Evolutionary conservation across 257 asterid genomes (phyloP).

Genomic region (Ocimum tenuiflorum): DNA sequence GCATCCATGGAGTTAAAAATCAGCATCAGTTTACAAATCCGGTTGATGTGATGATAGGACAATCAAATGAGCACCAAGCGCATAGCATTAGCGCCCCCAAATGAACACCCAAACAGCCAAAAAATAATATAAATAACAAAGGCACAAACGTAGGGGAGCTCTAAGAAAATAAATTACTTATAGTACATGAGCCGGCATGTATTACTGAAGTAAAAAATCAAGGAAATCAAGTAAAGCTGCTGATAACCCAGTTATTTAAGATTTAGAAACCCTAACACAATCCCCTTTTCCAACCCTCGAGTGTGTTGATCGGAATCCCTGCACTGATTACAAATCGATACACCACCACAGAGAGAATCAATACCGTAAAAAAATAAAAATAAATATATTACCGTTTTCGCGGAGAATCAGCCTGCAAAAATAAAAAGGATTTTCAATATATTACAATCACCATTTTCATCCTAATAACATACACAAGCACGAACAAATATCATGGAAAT

Average conservation of each 20-base stretch:
- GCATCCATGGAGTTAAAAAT: no score
- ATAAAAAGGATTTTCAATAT: not conserved
- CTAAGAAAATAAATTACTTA: no score
- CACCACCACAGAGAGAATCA: not conserved
- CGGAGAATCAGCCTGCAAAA: slow-evolving; percentile 83
- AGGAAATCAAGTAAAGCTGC: not conserved
- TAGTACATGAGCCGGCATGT: no score
- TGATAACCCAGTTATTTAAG: not conserved
- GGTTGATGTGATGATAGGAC: no score
- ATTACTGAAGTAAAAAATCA: no score
- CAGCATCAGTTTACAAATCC: no score
- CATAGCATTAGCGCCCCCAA: no score
- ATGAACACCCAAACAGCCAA: no score
- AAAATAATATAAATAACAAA: no score
- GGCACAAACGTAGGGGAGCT: no score
- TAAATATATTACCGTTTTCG: slow-evolving; percentile 48
- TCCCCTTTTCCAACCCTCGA: not conserved
- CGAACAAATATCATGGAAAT: not conserved
- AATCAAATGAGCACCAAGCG: no score
- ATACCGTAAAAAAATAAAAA: not conserved
- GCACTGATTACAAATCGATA: not conserved
- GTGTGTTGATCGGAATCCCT: slow-evolving; percentile 9
- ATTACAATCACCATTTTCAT: not conserved
- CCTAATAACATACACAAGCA: not conserved
- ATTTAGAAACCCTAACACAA: not conserved